phyloP scores from a whole-genome alignment of 1,284 basidiomycete species.

The Ceratobasidium sp. region DNA sequence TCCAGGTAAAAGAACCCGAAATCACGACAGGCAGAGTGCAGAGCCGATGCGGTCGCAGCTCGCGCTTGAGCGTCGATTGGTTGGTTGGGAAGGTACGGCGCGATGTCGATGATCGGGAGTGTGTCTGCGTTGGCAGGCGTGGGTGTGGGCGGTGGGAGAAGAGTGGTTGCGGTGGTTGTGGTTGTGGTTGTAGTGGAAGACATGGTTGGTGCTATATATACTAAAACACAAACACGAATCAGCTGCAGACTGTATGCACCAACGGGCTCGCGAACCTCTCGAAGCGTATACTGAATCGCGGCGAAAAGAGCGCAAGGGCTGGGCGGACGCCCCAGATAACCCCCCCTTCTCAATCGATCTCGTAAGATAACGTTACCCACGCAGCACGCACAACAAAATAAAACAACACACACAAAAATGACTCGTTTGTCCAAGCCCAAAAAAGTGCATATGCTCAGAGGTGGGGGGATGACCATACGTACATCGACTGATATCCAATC shows the following conservation, averaged over 20 bases:
- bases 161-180: background rate
- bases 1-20: slow-evolving; percentile 91
- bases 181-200: background rate
- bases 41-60: slow-evolving; percentile 66
- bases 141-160: slow-evolving; percentile 5
- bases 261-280: background rate
- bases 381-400: too few species aligned
- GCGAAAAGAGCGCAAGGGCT: slow-evolving; percentile 37
- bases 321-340: background rate
- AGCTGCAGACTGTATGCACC: background rate
- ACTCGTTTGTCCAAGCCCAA: too few species aligned
- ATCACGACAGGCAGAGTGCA: slow-evolving; percentile 80
- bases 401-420: too few species aligned
- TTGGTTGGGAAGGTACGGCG: slow-evolving; percentile 52
- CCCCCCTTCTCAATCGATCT: background rate
- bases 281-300: slow-evolving; percentile 19
- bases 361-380: slow-evolving; percentile 37
- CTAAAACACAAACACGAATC: background rate
- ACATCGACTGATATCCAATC: background rate
- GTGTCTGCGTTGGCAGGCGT: slow-evolving; percentile 35
- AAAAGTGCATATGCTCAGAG: background rate
- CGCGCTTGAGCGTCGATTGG: slow-evolving; percentile 51
- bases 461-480: too few species aligned
- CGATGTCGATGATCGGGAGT: slow-evolving; percentile 57
- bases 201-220: slow-evolving; percentile 12